These are phyloP conservation scores for Globisporangium abappressorium DNA, from an alignment of 352 stramenopile genomes.

Conservation along the genomic window DNA sequence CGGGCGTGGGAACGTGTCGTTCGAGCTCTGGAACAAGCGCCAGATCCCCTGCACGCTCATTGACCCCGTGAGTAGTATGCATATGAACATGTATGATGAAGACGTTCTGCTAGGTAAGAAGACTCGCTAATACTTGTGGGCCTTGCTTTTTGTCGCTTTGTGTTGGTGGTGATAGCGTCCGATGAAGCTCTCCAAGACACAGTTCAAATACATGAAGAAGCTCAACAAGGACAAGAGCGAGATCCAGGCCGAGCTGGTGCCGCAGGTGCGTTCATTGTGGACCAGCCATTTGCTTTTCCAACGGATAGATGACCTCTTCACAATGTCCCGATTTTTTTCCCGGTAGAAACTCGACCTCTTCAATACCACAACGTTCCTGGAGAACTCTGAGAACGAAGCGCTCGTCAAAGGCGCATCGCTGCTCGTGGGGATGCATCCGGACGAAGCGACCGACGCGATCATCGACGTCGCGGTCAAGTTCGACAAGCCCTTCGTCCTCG, in stretches of 20 bases:
- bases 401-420: constrained; percentile 77
- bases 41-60: constrained; percentile 66
- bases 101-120: background rate
- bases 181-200: constrained; percentile 64
- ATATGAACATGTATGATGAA: background rate
- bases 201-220: constrained; percentile 74
- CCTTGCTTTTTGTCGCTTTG: constrained; percentile 14
- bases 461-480: constrained; percentile 89
- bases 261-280: constrained; percentile 32
- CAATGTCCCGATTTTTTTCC: background rate
- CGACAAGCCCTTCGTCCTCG: constrained; percentile 93
- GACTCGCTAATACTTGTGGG: background rate
- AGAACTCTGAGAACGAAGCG: constrained; percentile 34
- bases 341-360: constrained; percentile 51
- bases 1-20: constrained; percentile 74
- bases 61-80: constrained; percentile 54
- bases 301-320: background rate
- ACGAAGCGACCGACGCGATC: constrained; percentile 94
- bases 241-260: constrained; percentile 34
- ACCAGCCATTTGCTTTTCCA: background rate
- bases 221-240: constrained; percentile 39
- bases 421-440: constrained; percentile 93
- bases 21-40: constrained; percentile 86
- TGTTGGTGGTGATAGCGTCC: constrained; percentile 35
- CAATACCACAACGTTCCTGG: constrained; percentile 59